A percentile compares a stretch with the other conserved stretches of the same genome.
phyloP scores from a whole-genome alignment of 352 stramenopile species.

The Phytophthora pluvialis region DNA sequence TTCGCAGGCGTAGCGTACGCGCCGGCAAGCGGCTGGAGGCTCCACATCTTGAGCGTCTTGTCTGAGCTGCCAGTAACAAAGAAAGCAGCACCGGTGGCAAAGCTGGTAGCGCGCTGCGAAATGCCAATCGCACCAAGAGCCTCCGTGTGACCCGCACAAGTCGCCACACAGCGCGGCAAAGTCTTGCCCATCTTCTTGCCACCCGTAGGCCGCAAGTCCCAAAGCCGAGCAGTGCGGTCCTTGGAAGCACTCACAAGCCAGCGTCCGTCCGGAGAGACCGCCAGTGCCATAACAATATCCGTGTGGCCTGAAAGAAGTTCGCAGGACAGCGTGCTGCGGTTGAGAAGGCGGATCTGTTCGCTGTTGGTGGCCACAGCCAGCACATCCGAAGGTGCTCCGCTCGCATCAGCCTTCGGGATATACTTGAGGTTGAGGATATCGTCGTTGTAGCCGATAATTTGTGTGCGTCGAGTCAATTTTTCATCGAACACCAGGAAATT shows the following conservation, averaged over 20 bases:
- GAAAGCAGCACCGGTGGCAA: slow-evolving; percentile 88
- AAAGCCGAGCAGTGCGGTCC: slow-evolving; percentile 93
- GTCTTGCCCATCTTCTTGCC: slow-evolving; percentile 40
- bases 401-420: slow-evolving; percentile 72
- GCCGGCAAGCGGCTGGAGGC: slow-evolving; percentile 75
- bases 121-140: slow-evolving; percentile 93
- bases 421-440: slow-evolving; percentile 98
- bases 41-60: slow-evolving; percentile 98
- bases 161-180: slow-evolving; percentile 79
- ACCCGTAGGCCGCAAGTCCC: slow-evolving; percentile 71
- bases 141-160: slow-evolving; percentile 95
- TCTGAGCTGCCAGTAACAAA: slow-evolving; percentile 97
- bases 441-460: slow-evolving; percentile 96
- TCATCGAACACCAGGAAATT: slow-evolving; percentile 89
- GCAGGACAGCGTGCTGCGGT: slow-evolving; percentile 92
- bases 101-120: slow-evolving; percentile 86
- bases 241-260: slow-evolving; percentile 95
- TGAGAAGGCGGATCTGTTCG: slow-evolving; percentile 94
- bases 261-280: slow-evolving; percentile 86
- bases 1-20: slow-evolving; percentile 55
- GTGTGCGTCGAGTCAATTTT: slow-evolving; percentile 63
- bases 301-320: slow-evolving; percentile 96
- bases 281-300: slow-evolving; percentile 97
- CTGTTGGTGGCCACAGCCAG: slow-evolving; percentile 97
- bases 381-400: slow-evolving; percentile 55